Percentiles rank a stretch among this genome's conserved stretches.
Conservation (phyloP, 1,139 yeast species). For the Yamadazyma dendronema region DNA sequence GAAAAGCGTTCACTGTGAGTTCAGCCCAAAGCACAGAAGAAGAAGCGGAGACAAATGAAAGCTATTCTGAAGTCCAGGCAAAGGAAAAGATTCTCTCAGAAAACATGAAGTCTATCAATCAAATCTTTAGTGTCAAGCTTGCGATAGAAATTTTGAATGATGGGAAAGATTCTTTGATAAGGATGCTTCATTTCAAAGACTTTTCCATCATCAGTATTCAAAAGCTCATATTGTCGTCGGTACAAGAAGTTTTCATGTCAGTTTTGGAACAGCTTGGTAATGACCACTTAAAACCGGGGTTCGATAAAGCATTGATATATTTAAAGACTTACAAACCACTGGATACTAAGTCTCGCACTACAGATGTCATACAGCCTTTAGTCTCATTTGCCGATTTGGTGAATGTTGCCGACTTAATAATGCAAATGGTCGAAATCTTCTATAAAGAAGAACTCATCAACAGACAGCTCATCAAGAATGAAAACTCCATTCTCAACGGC, state of each 20-base stretch:
- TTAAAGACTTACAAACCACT: constrained; percentile 68
- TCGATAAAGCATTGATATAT: constrained; percentile 72
- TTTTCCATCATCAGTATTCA: constrained; percentile 34
- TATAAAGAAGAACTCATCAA: constrained; percentile 80
- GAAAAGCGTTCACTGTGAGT: constrained; percentile 53
- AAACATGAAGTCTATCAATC: constrained; percentile 40
- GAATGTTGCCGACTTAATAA: constrained; percentile 87
- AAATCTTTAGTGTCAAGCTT: constrained; percentile 41
- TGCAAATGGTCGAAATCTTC: constrained; percentile 90
- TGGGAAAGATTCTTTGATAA: constrained; percentile 34
- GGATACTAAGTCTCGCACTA: constrained; percentile 11
- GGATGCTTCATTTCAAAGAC: constrained; percentile 33
- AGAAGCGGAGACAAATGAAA: constrained; percentile 17
- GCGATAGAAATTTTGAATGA: constrained; percentile 38
- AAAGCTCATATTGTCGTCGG: constrained; percentile 31
- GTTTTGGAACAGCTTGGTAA: constrained; percentile 65
- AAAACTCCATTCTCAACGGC: constrained; percentile 75
- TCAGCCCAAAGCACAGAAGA: constrained; percentile 15
- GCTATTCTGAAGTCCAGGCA: constrained; percentile 40
- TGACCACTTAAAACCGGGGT: constrained; percentile 76
- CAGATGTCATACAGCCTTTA: constrained; percentile 69
- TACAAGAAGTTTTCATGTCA: constrained; percentile 64
- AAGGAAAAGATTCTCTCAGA: constrained; percentile 44
- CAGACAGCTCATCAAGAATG: constrained; percentile 60
- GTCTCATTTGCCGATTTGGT: constrained; percentile 86